A percentile compares a stretch with the other conserved stretches of the same genome.
phyloP scores from a whole-genome alignment of 108 stramenopile genomes.

The Fragilariopsis cylindrus region DNA sequence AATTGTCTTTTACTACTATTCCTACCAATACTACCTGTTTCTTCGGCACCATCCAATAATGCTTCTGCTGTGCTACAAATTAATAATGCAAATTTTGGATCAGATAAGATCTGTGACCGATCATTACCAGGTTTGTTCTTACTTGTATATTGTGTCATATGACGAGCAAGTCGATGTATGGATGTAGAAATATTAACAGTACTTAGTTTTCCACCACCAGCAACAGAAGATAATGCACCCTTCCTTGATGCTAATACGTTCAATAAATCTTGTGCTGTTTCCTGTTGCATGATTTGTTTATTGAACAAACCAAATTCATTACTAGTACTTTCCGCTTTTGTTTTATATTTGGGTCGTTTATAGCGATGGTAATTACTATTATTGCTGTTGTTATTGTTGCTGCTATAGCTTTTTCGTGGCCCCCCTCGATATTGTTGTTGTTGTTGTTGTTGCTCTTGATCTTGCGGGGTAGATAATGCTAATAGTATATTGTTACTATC shows the following conservation, averaged over 20 bases:
- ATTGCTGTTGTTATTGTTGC: neutral
- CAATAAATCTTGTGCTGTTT: constrained; percentile 30
- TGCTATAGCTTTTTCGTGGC: neutral
- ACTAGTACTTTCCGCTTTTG: no score
- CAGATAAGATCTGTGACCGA: constrained; percentile 50
- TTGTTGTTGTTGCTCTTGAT: neutral
- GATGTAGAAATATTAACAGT: constrained; percentile 81
- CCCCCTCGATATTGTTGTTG: neutral
- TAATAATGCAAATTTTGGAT: constrained; percentile 80
- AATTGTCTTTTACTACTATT: constrained; percentile 35
- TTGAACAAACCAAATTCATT: constrained; percentile 19
- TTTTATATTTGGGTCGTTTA: neutral
- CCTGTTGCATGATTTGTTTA: constrained; percentile 17
- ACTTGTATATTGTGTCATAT: constrained; percentile 32
- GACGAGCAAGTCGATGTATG: constrained; percentile 69
- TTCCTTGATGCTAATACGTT: constrained; percentile 22
- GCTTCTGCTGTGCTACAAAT: constrained; percentile 71
- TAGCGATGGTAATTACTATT: neutral
- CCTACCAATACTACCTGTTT: neutral
- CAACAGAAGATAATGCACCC: constrained; percentile 33
- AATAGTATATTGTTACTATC: no score
- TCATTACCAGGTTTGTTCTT: constrained; percentile 35
- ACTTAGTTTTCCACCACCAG: constrained; percentile 58
- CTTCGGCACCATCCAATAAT: constrained; percentile 31
- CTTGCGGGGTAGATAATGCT: neutral